A percentile compares a stretch with the other conserved stretches of the same genome.
Conservation (phyloP, 805 yeast genomes). For the Blastobotrys peoriensis region DNA sequence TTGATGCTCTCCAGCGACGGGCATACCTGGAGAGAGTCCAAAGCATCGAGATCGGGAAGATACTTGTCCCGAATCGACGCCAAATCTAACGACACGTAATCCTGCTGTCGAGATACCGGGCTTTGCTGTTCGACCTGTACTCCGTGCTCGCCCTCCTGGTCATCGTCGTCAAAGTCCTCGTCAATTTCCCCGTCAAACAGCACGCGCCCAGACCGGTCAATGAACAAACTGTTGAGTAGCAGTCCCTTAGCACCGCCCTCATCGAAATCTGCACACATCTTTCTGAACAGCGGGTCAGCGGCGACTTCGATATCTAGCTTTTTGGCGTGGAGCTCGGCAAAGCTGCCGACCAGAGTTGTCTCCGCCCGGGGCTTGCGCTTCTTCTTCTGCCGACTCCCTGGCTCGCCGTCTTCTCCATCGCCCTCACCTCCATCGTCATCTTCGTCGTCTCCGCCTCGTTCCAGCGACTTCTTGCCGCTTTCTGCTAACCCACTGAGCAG, state of each 20-base stretch:
- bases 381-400: constrained; percentile 14
- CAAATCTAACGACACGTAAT: constrained; percentile 20
- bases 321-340: constrained; percentile 27
- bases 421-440: constrained; percentile 24
- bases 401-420: constrained; percentile 14
- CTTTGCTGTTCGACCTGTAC: background rate
- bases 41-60: constrained; percentile 21
- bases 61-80: constrained; percentile 17
- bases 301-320: constrained; percentile 33
- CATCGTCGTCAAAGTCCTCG: constrained; percentile 18
- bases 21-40: constrained; percentile 40
- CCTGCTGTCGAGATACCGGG: constrained; percentile 13
- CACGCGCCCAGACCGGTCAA: constrained; percentile 52
- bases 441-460: constrained; percentile 17
- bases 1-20: constrained; percentile 64
- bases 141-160: constrained; percentile 5
- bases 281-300: constrained; percentile 37
- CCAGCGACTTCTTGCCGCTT: constrained; percentile 17
- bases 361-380: constrained; percentile 21
- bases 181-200: constrained; percentile 58
- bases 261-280: constrained; percentile 41
- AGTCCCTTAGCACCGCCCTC: constrained; percentile 39
- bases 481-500: constrained; percentile 67
- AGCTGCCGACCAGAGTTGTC: constrained; percentile 27
- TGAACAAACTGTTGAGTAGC: constrained; percentile 45